Conservation (phyloP, 306 rosid species). For the Dryas alaskensis region DNA sequence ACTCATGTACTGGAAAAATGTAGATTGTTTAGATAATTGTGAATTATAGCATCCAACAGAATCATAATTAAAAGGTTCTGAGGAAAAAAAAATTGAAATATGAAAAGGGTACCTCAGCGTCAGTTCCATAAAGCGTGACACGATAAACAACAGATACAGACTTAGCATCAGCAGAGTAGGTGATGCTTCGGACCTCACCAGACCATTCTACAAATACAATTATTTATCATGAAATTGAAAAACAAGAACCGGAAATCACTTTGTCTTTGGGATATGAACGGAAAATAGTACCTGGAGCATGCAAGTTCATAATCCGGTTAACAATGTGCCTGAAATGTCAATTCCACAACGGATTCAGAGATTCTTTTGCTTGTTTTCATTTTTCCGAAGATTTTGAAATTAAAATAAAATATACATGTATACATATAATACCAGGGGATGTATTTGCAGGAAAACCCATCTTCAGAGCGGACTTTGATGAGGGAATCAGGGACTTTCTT, state of each 20-base stretch:
- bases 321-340: slow-evolving; percentile 54
- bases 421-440: slow-evolving; percentile 51
- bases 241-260: not conserved
- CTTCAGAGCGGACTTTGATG: slow-evolving; percentile 52
- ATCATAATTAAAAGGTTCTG: not conserved
- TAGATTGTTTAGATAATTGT: not conserved
- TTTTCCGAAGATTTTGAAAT: not conserved
- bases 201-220: slow-evolving; percentile 63
- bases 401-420: not conserved
- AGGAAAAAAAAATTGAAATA: not conserved
- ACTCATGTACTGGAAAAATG: too few species aligned
- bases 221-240: not conserved
- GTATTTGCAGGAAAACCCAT: slow-evolving; percentile 55
- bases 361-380: not conserved
- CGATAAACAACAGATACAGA: slow-evolving; percentile 80
- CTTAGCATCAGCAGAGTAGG: slow-evolving; percentile 59
- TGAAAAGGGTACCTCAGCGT: slow-evolving; percentile 60
- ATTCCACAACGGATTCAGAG: not conserved
- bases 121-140: slow-evolving; percentile 84
- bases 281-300: slow-evolving; percentile 56
- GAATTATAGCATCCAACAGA: not conserved
- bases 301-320: slow-evolving; percentile 73
- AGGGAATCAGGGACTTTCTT: slow-evolving; percentile 77
- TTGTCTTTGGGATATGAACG: not conserved
- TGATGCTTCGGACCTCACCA: slow-evolving; percentile 69